Base-by-base conservation (phyloP, 495 filamentous ascomycete species). In the Penicillium atrosanguineum region DNA sequence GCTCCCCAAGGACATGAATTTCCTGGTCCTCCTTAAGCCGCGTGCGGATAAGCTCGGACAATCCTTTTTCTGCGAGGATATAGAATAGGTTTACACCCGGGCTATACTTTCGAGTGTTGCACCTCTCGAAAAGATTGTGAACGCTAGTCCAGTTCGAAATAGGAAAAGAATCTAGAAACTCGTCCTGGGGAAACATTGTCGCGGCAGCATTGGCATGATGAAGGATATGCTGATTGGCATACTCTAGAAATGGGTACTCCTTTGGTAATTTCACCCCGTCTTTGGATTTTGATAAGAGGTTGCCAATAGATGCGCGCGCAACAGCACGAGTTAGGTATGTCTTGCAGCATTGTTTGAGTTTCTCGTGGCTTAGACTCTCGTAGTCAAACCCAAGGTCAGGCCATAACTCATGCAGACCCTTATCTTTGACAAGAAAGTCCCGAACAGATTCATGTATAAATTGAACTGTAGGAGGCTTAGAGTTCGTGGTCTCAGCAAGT, bases 181-280 rank as follows among this genome's bases (percentile, higher is more conserved):
- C 50, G 4, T 51, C 25, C 61, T 82, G 80, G 7, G 62, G 48
- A 19, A 77, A 44, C 14, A 29, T 48, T 53, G 63, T 46, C 0
- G 46, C 60, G 14, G 76, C 77, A 14, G 47, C 50, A 16, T 80
- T 60, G 34, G 78, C 69, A 64, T 82, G 79, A 31, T 65, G 57
- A 11, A 82, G 62, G 7, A 81, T 50, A 63, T 74, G 45, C 34
- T 62, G 52, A 37, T 50, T 58, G 44, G 78, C 74, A 60, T 81
- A 82, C 54, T 74, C 55, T 2, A 79, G 57, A 55, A 81, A 77
- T 12, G 74, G 72, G 48, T 70, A 74, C 23, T 57, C 55, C 6
- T 48, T 21, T 25, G 49, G 57, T 54, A 48, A 50, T 25, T 21
- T 12, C 7, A 21, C 12, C 21, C n/a, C 9, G 2, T 8, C 21